Conservation (phyloP, 495 filamentous ascomycete genomes). For the Elaphomyces granulatus region DNA sequence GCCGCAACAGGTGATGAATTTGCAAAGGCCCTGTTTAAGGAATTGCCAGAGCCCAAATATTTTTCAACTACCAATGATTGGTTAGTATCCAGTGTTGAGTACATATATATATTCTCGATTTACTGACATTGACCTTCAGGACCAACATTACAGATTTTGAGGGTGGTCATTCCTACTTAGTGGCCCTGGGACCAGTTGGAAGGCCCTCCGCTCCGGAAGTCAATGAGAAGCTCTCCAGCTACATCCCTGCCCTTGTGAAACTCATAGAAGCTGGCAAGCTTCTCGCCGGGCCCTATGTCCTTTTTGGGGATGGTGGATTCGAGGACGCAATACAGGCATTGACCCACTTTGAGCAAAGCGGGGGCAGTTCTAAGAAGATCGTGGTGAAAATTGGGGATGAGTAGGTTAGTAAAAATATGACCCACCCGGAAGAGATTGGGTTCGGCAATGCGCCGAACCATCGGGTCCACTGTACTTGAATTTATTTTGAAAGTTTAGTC, state of each 20-base stretch:
- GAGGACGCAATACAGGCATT: not conserved
- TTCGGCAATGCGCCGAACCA: no score
- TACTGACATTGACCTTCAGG: no score
- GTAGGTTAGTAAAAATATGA: no score
- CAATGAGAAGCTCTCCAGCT: not conserved
- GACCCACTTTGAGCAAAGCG: not conserved
- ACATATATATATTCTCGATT: no score
- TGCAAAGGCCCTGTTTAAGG: conserved; percentile 16
- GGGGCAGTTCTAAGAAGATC: not conserved
- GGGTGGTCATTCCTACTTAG: not conserved
- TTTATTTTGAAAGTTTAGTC: no score
- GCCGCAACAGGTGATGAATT: conserved; percentile 20
- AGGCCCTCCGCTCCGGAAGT: not conserved
- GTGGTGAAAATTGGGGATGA: not conserved
- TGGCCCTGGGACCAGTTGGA: not conserved
- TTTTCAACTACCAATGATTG: conserved; percentile 31
- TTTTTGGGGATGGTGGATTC: not conserved
- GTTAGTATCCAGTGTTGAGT: no score
- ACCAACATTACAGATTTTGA: not conserved
- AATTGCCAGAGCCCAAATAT: conserved; percentile 17
- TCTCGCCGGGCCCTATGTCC: not conserved
- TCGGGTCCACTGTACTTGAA: no score
- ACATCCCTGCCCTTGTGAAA: not conserved
- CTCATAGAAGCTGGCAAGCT: not conserved
- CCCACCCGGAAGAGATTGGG: no score